Base-by-base conservation (phyloP, 768 basidiomycete species). In the Trametes punicea region DNA sequence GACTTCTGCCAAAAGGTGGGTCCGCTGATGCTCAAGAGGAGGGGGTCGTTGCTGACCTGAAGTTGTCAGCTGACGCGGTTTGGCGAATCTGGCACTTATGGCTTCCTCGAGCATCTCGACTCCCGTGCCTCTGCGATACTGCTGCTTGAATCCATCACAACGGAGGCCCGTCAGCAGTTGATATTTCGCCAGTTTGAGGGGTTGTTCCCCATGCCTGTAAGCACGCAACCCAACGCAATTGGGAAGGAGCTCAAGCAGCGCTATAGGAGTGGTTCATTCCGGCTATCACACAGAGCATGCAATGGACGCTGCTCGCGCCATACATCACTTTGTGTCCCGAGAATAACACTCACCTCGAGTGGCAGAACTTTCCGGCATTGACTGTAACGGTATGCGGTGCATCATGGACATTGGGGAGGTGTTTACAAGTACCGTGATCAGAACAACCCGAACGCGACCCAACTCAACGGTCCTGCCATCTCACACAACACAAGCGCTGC, bases 131-230 rank as follows among this genome's bases (percentile, higher is more conserved):
- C 76, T 0, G 83, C 83, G 1, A 68, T 75, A 44, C 67, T 86
- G 11, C 70, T 87, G 15, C 64, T 79, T 6, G 79, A 85, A 64
- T 73, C 77, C 6, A 83, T 88, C 62, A 73, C 81, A 0, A 83
- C 80, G 11, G 84, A 87, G 69, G 78, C 79, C 18, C 71, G 85
- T 8, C 85, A 88, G 69, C 81, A 87, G 71, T 78, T 84, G 77
- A 73, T 78, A 42, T 84, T 87, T 75, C 67, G 85, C 4, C 83
- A 86, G 68, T 77, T 84, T 44, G 74, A 80, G 48, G 83, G 82
- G 0, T 64, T 78, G n/a, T 81, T 81, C 72, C 82, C 83, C 0
- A 81, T 83, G 79, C 79, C 82, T 4, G 76, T 74, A 34, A 41
- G 71, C 41, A 9, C n/a, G 18, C 6, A 11, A 4, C 23, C n/a